phyloP scores from a whole-genome alignment of 2,329 filamentous ascomycete species.

The Cordyceps pruinosa region DNA sequence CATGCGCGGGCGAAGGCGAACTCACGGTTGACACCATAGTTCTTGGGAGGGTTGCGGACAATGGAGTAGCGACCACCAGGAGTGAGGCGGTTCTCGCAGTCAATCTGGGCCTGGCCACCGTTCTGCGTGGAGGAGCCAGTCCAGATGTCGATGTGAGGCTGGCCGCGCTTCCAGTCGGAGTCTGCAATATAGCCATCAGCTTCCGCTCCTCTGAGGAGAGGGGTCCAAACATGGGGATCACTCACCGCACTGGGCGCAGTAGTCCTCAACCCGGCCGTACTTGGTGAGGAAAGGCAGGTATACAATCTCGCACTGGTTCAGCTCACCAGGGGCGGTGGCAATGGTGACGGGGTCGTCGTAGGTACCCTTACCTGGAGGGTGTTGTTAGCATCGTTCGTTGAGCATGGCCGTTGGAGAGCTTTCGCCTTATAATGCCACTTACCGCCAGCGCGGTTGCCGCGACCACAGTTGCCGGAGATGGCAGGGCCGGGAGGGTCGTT shows the following conservation, averaged over 20 bases:
- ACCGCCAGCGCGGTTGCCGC: slow-evolving; percentile 16
- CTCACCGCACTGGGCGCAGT: slow-evolving; percentile 17
- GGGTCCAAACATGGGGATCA: neutral
- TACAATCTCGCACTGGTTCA: slow-evolving; percentile 18
- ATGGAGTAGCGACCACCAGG: slow-evolving; percentile 17
- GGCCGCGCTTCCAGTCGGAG: slow-evolving; percentile 13
- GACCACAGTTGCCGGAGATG: slow-evolving; percentile 16
- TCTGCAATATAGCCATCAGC: neutral
- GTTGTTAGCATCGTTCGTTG: neutral
- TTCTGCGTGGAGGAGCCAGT: slow-evolving; percentile 15
- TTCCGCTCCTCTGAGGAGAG: neutral
- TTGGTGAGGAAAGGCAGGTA: slow-evolving; percentile 19
- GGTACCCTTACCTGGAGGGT: slow-evolving; percentile 13
- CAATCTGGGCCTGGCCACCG: slow-evolving; percentile 18
- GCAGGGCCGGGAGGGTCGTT: slow-evolving; percentile 17
- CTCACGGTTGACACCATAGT: slow-evolving; percentile 18
- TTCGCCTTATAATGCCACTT: neutral
- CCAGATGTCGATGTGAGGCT: slow-evolving; percentile 19
- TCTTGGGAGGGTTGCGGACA: slow-evolving; percentile 18
- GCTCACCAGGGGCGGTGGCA: slow-evolving; percentile 17
- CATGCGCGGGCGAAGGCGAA: neutral
- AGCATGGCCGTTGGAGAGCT: neutral
- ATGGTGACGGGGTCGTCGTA: slow-evolving; percentile 19
- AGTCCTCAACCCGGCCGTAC: slow-evolving; percentile 17
- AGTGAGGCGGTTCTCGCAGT: slow-evolving; percentile 18